These are phyloP conservation scores for Hypomyces rosellus DNA, from an alignment of 2,329 filamentous ascomycete species.

Conservation along the genomic window DNA sequence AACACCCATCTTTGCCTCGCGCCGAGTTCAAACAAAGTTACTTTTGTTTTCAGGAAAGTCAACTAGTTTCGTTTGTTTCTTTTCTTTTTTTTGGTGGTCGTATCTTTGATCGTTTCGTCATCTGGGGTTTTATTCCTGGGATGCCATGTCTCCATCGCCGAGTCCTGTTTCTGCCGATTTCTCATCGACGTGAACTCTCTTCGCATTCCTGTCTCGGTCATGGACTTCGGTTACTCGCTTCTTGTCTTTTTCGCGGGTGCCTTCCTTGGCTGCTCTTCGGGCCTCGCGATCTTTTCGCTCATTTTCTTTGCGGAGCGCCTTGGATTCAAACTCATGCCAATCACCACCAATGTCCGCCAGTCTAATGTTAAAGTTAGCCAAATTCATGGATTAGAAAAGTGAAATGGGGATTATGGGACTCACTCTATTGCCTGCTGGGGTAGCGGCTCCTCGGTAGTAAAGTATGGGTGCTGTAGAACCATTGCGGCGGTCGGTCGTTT, in stretches of 20 bases:
- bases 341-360: slow-evolving; percentile 80
- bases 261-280: slow-evolving; percentile 38
- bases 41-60: no score
- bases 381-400: slow-evolving; percentile 21
- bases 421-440: slow-evolving; percentile 76
- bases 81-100: no score
- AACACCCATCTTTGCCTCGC: not conserved
- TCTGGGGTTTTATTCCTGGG: no score
- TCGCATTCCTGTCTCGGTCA: slow-evolving; percentile 27
- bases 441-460: slow-evolving; percentile 71
- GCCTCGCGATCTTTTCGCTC: slow-evolving; percentile 58
- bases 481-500: slow-evolving; percentile 78
- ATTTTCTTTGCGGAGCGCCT: slow-evolving; percentile 85
- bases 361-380: slow-evolving; percentile 34
- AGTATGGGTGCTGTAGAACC: slow-evolving; percentile 83
- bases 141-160: not conserved
- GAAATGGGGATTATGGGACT: slow-evolving; percentile 30
- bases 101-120: no score
- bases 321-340: slow-evolving; percentile 98
- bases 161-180: slow-evolving; percentile 10
- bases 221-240: slow-evolving; percentile 31
- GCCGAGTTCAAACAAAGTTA: no score
- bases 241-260: slow-evolving; percentile 30
- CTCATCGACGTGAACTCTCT: slow-evolving; percentile 28
- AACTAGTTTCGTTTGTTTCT: no score